These are phyloP conservation scores for Skeletonema grethae DNA, from an alignment of 108 stramenopile species.

Conservation along the genomic window DNA sequence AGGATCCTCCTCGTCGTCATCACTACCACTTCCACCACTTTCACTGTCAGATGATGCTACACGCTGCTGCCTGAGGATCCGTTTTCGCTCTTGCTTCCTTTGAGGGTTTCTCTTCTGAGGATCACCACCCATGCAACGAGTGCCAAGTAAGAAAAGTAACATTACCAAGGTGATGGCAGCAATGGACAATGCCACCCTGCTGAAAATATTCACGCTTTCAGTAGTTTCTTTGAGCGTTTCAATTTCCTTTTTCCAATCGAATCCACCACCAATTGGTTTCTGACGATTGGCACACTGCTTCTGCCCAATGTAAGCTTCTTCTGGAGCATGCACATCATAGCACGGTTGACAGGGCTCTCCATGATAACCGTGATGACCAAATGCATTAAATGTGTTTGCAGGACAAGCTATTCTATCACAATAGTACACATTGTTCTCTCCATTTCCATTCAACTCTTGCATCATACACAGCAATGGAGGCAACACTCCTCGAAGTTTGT, in stretches of 20 bases:
- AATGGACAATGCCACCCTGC: constrained; percentile 4
- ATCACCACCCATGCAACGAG: constrained; percentile 1
- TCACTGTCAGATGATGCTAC: constrained; percentile 5
- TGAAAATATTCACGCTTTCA: constrained; percentile 7
- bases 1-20: constrained; percentile 4
- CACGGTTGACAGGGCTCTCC: constrained; percentile 29
- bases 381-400: constrained; percentile 43
- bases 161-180: not conserved
- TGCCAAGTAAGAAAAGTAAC: not conserved
- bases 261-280: not conserved
- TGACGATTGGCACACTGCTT: not conserved
- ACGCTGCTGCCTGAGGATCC: not conserved
- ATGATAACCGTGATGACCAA: constrained; percentile 30
- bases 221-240: constrained; percentile 7
- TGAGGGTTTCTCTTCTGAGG: constrained; percentile 6
- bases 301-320: constrained; percentile 19
- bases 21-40: not conserved
- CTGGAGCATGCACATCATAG: constrained; percentile 19
- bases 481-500: constrained; percentile 51
- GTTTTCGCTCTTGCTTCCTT: not conserved
- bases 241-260: constrained; percentile 17
- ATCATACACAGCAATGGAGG: constrained; percentile 61
- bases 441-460: constrained; percentile 59
- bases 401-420: constrained; percentile 60
- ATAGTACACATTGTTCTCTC: constrained; percentile 30